Base-by-base conservation (phyloP, 2,329 filamentous ascomycete species). In the Monosporascus sp. region DNA sequence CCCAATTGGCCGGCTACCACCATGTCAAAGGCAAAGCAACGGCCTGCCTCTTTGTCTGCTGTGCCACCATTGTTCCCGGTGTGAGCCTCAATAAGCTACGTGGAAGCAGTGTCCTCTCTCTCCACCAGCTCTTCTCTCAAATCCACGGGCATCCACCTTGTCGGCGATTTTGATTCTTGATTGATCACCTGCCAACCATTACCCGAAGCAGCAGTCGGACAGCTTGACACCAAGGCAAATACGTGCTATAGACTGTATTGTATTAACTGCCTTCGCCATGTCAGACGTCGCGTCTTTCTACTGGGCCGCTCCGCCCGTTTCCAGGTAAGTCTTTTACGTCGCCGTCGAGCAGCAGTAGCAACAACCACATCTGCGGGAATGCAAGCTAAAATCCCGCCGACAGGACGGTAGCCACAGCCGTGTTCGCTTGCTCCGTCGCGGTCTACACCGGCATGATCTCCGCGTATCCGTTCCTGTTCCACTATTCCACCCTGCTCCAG, bases 391-490 rank as follows among this genome's bases (percentile, higher is more conserved):
- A 7, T 5, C 24, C 11, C 22, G 5, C 55, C 17, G 1, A 51
- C 71, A 91, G 88, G 75, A 88, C 85, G 52, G 73, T 91, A 57
- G 83, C 86, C 63, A 82, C 83, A 52, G 76, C 80, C 49, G 79
- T 86, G 50, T 78, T 90, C 59, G 68, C 78, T 40, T 76, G 84
- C 55, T 91, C 88, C 31, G 72, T 84, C 44, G 71, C 81, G 38
- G 78, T 83, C 52, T 78, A 87, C 68, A 75, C 81, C 37, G 74
- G 79, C 41, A 63, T 89, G 41, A 56, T 89, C 51, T 74, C 71
- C 51, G 67, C 70, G 11, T 65, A 68, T 49, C 75, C 77, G 65
- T 72, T 88, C 57, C 64, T 82, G 54, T 89, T 85, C 68, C 68
- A 78, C 54, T 70, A 72, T 26, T 69, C 74, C 22, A 66, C 68